Base-by-base conservation (phyloP, 345 rosid species). In the Sisymbrium altissimum region DNA sequence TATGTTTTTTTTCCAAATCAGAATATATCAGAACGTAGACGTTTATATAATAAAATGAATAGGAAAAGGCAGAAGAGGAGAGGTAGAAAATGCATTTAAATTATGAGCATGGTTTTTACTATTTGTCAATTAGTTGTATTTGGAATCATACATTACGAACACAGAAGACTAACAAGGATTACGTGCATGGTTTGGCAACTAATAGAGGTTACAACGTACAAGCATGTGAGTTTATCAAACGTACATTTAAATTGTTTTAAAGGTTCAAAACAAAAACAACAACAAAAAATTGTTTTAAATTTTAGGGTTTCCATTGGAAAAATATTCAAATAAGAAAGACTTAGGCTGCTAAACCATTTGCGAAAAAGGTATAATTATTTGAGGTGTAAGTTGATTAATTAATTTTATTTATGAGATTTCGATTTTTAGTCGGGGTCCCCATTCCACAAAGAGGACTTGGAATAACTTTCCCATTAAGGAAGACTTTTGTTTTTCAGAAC, bases 391-490 rank as follows among this genome's bases (percentile, higher is more conserved):
- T 50, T 75, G 27, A 11, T 38, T 59, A 40, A 23, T 19, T 50
- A 32, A 43, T 23, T 49, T 40, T 32, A 23, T 68, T 41, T 45
- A 66, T 10, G 10, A 30, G 39, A 67, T 30, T 57, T 23, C 6
- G 43, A 48, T 38, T 4, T 41, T 53, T 54, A 68, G 29, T 55
- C 49, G 36, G 52, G 65, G 71, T 63, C 75, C 65, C 38, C 43
- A 64, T 69, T 70, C 66, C 50, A 76, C 61, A 55, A 70, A 76
- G 66, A 45, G 66, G 38, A 58, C n/a, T 70, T 63, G 27, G 21
- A 43, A 70, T 76, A 70, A 70, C 80, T 63, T 76, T 76, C 66
- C 64, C 74, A 48, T 70, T 76, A 46, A 55, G 61, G 71, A 76
- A 69, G 70, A 69, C 21, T 36, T 63, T 55, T 45, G 46, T 33